Percentiles rank a stretch among this genome's conserved stretches.
Conservation (phyloP, 2,329 filamentous ascomycete species). For the Aureobasidium leucospermi region DNA sequence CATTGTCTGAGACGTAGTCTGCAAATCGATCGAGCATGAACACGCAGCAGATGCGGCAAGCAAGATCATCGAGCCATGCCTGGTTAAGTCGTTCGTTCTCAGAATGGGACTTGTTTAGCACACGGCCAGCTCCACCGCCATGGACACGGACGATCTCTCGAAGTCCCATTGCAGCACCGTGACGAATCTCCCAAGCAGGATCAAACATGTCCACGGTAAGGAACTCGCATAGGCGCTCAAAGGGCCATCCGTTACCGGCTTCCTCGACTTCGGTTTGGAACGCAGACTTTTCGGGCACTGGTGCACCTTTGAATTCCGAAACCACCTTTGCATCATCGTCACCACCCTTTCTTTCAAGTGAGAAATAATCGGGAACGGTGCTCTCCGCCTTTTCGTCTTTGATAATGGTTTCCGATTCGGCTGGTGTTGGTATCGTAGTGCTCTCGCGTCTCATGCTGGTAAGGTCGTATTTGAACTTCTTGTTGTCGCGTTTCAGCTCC, state of each 20-base stretch:
- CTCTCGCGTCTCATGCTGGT: slow-evolving; percentile 52
- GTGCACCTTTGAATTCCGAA: slow-evolving; percentile 85
- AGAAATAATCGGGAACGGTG: slow-evolving; percentile 69
- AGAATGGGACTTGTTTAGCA: slow-evolving; percentile 57
- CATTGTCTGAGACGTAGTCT: slow-evolving; percentile 95
- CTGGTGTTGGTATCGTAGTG: slow-evolving; percentile 50
- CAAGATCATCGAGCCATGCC: slow-evolving; percentile 85
- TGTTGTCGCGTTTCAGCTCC: slow-evolving; percentile 80
- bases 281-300: slow-evolving; percentile 75
- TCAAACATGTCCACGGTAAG: slow-evolving; percentile 92
- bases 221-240: slow-evolving; percentile 87
- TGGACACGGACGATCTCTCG: slow-evolving; percentile 90
- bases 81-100: slow-evolving; percentile 78
- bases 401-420: slow-evolving; percentile 47
- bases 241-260: slow-evolving; percentile 84
- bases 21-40: slow-evolving; percentile 97
- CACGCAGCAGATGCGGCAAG: slow-evolving; percentile 90
- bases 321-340: slow-evolving; percentile 91
- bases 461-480: slow-evolving; percentile 72
- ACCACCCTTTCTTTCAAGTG: slow-evolving; percentile 68
- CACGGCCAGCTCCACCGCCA: slow-evolving; percentile 75
- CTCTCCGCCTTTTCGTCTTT: slow-evolving; percentile 44
- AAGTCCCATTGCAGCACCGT: slow-evolving; percentile 91
- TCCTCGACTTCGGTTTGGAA: slow-evolving; percentile 70
- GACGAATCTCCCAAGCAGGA: slow-evolving; percentile 86